Evolutionary conservation across 495 filamentous ascomycete genomes (phyloP).

Genomic region (Penicillium desertorum): DNA sequence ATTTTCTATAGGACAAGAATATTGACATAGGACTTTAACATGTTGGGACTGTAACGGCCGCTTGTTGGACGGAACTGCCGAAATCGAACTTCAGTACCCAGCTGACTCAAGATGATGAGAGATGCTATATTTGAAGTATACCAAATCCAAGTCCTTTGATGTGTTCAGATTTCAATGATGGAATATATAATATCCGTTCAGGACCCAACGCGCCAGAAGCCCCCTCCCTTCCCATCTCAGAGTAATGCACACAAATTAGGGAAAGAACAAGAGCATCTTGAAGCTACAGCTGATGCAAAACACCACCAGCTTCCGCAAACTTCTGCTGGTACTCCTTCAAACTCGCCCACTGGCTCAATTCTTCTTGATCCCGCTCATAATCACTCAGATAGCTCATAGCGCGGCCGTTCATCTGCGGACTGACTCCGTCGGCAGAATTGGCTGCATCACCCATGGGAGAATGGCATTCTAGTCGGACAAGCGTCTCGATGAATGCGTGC

Average conservation of each 20-base stretch:
- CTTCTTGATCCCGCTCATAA: constrained; percentile 66
- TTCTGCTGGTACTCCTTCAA: constrained; percentile 70
- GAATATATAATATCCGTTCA: neutral
- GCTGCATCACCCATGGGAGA: constrained; percentile 18
- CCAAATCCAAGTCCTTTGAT: neutral
- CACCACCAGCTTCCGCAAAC: constrained; percentile 64
- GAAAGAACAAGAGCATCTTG: neutral
- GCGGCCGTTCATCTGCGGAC: constrained; percentile 32
- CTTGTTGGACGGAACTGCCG: neutral
- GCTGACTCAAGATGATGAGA: neutral
- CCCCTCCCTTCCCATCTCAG: neutral
- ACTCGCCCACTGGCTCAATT: constrained; percentile 70
- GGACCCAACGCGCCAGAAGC: neutral
- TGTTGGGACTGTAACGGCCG: neutral
- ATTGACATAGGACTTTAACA: neutral
- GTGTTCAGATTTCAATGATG: neutral
- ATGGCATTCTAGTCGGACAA: constrained; percentile 64
- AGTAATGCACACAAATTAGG: neutral
- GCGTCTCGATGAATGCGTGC: constrained; percentile 63
- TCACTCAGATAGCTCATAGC: constrained; percentile 47
- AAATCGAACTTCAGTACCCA: neutral
- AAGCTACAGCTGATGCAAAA: constrained; percentile 40
- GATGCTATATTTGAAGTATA: neutral
- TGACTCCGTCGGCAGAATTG: constrained; percentile 15
- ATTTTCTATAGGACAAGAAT: neutral